phyloP scores from a whole-genome alignment of 345 rosid genomes.

The Lepidium sativum region DNA sequence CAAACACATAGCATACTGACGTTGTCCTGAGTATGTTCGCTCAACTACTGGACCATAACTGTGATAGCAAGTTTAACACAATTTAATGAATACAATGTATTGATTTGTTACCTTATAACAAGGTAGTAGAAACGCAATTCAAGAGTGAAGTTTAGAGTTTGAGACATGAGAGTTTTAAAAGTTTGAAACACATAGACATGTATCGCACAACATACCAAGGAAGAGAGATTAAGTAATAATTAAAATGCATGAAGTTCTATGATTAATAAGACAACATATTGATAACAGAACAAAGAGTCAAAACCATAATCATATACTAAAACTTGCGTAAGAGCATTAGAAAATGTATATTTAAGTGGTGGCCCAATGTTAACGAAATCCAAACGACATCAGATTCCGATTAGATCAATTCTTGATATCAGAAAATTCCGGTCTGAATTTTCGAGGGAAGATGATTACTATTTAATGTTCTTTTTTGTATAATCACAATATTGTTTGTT shows the following conservation, averaged over 20 bases:
- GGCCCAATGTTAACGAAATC: not conserved
- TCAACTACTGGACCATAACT: too few species aligned
- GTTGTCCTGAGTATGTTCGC: too few species aligned
- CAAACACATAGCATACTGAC: too few species aligned
- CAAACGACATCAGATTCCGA: not conserved
- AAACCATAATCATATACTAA: not conserved
- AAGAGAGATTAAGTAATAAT: not conserved
- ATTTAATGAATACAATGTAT: not conserved
- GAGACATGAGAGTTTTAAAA: not conserved
- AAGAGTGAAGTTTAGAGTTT: conserved; percentile 3
- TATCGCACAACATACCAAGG: conserved; percentile 4
- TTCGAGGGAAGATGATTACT: too few species aligned
- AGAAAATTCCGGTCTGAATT: too few species aligned
- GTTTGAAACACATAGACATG: not conserved
- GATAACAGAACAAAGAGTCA: conserved; percentile 3
- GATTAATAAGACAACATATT: not conserved
- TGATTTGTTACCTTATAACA: conserved; percentile 4
- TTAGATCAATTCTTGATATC: conserved; percentile 7
- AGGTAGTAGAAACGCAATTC: conserved; percentile 4
- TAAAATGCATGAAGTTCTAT: not conserved
- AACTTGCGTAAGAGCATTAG: conserved; percentile 4
- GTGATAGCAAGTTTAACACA: too few species aligned
- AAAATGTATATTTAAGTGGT: not conserved
- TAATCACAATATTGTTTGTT: not conserved
- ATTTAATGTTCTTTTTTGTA: not conserved